Conservation (phyloP, 441 rosid genomes). For the Syzygium malaccense region DNA sequence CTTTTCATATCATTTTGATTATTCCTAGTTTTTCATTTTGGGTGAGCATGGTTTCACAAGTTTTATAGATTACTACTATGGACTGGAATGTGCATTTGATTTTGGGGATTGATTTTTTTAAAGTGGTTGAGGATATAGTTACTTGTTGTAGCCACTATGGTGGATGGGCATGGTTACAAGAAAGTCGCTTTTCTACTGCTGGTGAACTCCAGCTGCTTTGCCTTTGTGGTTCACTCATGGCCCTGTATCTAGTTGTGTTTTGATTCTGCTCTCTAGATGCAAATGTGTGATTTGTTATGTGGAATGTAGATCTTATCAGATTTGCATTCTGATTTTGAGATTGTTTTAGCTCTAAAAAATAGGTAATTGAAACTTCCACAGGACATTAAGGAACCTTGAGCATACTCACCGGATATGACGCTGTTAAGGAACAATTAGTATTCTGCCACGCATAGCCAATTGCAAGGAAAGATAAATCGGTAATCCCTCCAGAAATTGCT, state of each 20-base stretch:
- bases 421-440: slow-evolving; percentile 80
- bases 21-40: too few species aligned
- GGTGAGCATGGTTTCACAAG: neutral
- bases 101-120: neutral
- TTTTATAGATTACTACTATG: neutral
- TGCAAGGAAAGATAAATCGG: slow-evolving; percentile 86
- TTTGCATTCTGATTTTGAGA: neutral
- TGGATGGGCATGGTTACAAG: slow-evolving; percentile 13
- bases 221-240: neutral
- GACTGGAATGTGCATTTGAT: neutral
- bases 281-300: neutral
- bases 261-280: neutral
- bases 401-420: slow-evolving; percentile 80
- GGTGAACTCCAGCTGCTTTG: neutral
- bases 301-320: neutral
- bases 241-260: neutral
- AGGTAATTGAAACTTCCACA: neutral
- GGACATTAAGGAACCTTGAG: neutral
- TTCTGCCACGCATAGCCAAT: slow-evolving; percentile 95
- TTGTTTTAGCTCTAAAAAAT: neutral
- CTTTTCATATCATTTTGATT: too few species aligned
- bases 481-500: slow-evolving; percentile 93
- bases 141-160: slow-evolving; percentile 11
- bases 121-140: slow-evolving; percentile 10
- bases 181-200: neutral